phyloP scores from a whole-genome alignment of 306 rosid genomes.

The Cucurbita maxima region DNA sequence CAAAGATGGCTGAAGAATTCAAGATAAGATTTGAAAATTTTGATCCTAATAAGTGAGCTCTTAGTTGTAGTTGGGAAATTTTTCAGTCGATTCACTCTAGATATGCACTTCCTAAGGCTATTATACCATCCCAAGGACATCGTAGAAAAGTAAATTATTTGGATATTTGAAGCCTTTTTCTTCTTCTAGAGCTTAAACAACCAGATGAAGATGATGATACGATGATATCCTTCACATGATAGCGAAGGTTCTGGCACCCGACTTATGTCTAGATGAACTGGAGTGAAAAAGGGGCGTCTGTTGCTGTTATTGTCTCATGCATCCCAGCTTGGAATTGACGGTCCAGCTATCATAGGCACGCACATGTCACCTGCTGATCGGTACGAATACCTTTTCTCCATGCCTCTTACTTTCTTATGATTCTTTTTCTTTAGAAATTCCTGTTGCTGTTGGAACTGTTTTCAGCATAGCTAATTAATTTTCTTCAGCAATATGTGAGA shows the following conservation, averaged over 20 bases:
- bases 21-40: conserved; percentile 59
- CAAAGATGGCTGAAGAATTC: conserved; percentile 47
- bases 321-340: not conserved
- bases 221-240: not conserved
- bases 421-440: not conserved
- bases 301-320: not conserved
- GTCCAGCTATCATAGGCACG: not conserved
- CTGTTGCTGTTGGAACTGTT: not conserved
- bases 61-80: not conserved
- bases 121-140: not conserved
- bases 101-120: not conserved
- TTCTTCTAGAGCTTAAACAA: not conserved
- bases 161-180: not conserved
- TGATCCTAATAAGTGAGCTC: conserved; percentile 54
- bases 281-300: not conserved
- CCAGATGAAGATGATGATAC: not conserved
- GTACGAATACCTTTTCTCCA: not conserved
- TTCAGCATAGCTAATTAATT: not conserved
- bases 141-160: not conserved
- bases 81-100: not conserved
- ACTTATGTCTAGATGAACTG: not conserved
- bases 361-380: not conserved
- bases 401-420: not conserved
- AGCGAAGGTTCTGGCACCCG: not conserved
- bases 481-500: not conserved